Percentiles rank a stretch among this genome's conserved stretches.
phyloP scores from a whole-genome alignment of 2,329 filamentous ascomycete species.

The Seiridium cupressi region DNA sequence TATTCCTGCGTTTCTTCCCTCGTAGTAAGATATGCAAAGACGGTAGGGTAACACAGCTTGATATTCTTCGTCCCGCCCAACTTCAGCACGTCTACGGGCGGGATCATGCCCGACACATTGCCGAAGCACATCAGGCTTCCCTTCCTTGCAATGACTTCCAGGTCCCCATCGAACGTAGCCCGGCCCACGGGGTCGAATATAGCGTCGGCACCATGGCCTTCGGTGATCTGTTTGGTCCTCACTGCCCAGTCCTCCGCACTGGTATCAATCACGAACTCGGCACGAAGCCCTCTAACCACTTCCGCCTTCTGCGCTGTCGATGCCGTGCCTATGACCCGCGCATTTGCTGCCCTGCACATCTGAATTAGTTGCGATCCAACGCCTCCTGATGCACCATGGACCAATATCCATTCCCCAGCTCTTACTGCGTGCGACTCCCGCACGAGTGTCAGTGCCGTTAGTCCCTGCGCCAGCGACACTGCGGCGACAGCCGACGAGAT shows the following conservation, averaged over 20 bases:
- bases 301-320: conserved; percentile 70
- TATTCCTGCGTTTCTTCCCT: neutral
- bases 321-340: conserved; percentile 76
- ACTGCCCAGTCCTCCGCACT: conserved; percentile 59
- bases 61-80: conserved; percentile 1
- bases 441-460: conserved; percentile 79
- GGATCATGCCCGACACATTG: neutral
- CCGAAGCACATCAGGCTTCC: neutral
- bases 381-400: conserved; percentile 86
- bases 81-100: neutral
- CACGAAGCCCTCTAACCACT: conserved; percentile 68
- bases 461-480: conserved; percentile 65
- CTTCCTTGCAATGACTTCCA: neutral
- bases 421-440: conserved; percentile 75
- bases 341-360: conserved; percentile 69
- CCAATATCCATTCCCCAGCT: conserved; percentile 75
- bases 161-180: neutral
- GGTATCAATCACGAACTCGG: conserved; percentile 64
- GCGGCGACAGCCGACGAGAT: neutral
- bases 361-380: conserved; percentile 75
- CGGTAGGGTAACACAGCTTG: neutral
- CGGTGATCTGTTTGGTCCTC: conserved; percentile 67
- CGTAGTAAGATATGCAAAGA: neutral
- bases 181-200: conserved; percentile 46
- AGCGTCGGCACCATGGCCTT: conserved; percentile 68